Evolutionary conservation across 164 flowering plant species (phyloP).

Genomic region (Vitis rupestris): DNA sequence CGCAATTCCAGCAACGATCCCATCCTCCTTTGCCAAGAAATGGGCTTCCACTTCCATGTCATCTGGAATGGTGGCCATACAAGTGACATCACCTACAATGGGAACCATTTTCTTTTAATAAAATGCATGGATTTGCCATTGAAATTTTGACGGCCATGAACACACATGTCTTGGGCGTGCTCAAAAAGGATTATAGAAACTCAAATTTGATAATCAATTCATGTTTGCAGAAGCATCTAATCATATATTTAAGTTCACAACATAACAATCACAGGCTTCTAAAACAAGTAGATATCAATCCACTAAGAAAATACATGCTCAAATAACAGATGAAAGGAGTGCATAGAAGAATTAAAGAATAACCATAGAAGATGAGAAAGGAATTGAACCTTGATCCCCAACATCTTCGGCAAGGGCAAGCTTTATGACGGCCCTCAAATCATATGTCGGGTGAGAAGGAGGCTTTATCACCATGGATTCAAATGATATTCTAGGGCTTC

Average conservation of each 20-base stretch:
- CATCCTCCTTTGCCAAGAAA: slow-evolving; percentile 93
- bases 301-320: not conserved
- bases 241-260: too few relatives aligned
- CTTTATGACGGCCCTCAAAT: slow-evolving; percentile 65
- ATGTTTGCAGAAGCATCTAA: not conserved
- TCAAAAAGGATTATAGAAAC: too few relatives aligned
- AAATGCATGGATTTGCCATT: not conserved
- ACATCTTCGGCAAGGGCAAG: slow-evolving; percentile 87
- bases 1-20: slow-evolving; percentile 85
- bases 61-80: slow-evolving; percentile 83
- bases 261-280: not conserved
- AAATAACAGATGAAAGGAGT: not conserved
- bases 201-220: not conserved
- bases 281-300: not conserved
- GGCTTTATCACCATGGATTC: slow-evolving; percentile 43
- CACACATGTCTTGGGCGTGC: too few relatives aligned
- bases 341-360: not conserved
- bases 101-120: not conserved
- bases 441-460: slow-evolving; percentile 78
- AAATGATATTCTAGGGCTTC: slow-evolving; percentile 15
- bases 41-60: slow-evolving; percentile 83
- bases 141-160: too few relatives aligned
- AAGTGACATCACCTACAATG: slow-evolving; percentile 85
- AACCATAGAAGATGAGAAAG: not conserved
- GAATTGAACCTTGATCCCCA: slow-evolving; percentile 47